phyloP scores from a whole-genome alignment of 768 basidiomycete species.

The Suillus decipiens region DNA sequence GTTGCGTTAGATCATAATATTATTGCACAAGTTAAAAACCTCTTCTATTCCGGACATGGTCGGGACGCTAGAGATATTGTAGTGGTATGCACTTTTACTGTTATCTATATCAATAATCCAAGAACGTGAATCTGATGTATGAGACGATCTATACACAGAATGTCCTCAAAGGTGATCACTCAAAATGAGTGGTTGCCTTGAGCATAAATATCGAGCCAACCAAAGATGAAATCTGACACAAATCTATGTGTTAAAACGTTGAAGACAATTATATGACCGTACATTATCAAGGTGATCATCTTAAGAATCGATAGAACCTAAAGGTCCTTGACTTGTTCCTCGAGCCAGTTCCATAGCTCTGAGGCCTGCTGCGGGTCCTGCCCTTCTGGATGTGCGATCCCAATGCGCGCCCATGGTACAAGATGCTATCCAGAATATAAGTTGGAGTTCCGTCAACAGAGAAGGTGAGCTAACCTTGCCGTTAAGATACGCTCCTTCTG shows the following conservation, averaged over 20 bases:
- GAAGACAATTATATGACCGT: neutral
- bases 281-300: neutral
- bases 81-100: too few relatives aligned
- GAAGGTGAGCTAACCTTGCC: conserved; percentile 41
- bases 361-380: conserved; percentile 37
- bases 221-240: neutral
- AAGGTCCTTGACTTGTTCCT: conserved; percentile 41
- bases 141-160: too few relatives aligned
- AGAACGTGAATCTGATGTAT: too few relatives aligned
- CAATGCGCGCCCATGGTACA: conserved; percentile 48
- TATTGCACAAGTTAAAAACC: too few relatives aligned
- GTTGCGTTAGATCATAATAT: too few relatives aligned
- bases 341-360: conserved; percentile 49
- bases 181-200: neutral
- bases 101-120: too few relatives aligned
- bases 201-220: neutral
- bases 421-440: conserved; percentile 38
- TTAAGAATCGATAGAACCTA: conserved; percentile 1
- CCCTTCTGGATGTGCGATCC: conserved; percentile 30
- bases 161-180: neutral
- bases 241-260: too few relatives aligned
- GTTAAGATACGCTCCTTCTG: conserved; percentile 40
- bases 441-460: neutral
- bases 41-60: too few relatives aligned
- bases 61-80: too few relatives aligned